A percentile compares a stretch with the other conserved stretches of the same genome.
Conservation (phyloP, 2,329 filamentous ascomycete species). For the Phialophora tarda region DNA sequence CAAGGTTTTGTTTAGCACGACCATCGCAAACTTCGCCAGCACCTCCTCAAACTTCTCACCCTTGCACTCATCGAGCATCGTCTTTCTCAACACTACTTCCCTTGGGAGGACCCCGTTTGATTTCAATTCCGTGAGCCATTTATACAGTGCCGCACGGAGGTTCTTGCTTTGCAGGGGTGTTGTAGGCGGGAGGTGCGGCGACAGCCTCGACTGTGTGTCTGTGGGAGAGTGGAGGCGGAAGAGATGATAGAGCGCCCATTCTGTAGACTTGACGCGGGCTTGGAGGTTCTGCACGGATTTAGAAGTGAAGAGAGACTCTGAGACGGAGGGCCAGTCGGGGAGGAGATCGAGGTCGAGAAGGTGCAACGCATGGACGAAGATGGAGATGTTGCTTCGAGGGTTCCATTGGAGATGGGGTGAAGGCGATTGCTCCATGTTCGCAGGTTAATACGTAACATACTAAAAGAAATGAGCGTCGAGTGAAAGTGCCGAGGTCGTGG, state of each 20-base stretch:
- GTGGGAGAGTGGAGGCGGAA: slow-evolving; percentile 82
- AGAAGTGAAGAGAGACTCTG: slow-evolving; percentile 65
- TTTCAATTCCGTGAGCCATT: slow-evolving; percentile 82
- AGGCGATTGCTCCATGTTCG: background rate
- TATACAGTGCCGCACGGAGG: slow-evolving; percentile 80
- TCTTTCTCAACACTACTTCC: slow-evolving; percentile 83
- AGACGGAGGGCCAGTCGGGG: slow-evolving; percentile 81
- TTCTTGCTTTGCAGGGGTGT: slow-evolving; percentile 92
- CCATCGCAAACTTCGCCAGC: slow-evolving; percentile 80
- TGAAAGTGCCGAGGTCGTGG: background rate
- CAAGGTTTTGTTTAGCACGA: slow-evolving; percentile 70
- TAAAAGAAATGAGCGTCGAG: no score
- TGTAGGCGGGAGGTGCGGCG: slow-evolving; percentile 86
- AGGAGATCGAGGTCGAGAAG: slow-evolving; percentile 78
- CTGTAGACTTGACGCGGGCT: slow-evolving; percentile 77
- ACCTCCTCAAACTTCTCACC: slow-evolving; percentile 89
- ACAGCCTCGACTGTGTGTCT: slow-evolving; percentile 79
- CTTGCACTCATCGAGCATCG: slow-evolving; percentile 95
- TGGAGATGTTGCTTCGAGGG: slow-evolving; percentile 60
- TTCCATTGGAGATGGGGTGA: slow-evolving; percentile 41
- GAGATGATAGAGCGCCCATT: slow-evolving; percentile 90
- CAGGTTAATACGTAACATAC: background rate
- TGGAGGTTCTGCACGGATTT: slow-evolving; percentile 70
- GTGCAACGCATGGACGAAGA: slow-evolving; percentile 83
- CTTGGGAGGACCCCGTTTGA: slow-evolving; percentile 82